These are phyloP conservation scores for Thalassiosira exigua DNA, from an alignment of 352 stramenopile genomes.

Conservation along the genomic window DNA sequence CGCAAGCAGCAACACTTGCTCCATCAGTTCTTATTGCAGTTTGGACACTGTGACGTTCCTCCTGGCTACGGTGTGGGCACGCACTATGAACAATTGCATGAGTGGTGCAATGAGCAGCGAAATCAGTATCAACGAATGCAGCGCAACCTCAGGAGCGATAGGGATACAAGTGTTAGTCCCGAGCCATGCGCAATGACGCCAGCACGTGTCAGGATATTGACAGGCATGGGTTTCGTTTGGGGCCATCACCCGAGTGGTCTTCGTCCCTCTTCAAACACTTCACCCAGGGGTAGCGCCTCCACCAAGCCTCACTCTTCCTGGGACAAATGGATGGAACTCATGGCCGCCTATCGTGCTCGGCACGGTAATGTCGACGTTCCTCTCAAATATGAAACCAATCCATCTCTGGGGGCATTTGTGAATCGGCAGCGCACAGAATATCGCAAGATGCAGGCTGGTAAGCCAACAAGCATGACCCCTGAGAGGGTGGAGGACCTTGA, in stretches of 20 bases:
- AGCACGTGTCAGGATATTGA: constrained; percentile 21
- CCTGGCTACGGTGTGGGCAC: constrained; percentile 48
- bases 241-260: background rate
- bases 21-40: constrained; percentile 41
- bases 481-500: constrained; percentile 57
- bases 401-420: constrained; percentile 56
- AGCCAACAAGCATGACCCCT: constrained; percentile 58
- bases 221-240: constrained; percentile 45
- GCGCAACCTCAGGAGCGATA: constrained; percentile 1
- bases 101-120: constrained; percentile 45
- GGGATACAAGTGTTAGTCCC: constrained; percentile 1
- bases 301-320: constrained; percentile 40
- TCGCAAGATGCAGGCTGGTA: constrained; percentile 49
- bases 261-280: background rate
- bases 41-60: constrained; percentile 58
- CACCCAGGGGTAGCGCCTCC: background rate
- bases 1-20: constrained; percentile 41
- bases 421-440: constrained; percentile 50
- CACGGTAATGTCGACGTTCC: constrained; percentile 55
- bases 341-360: constrained; percentile 37
- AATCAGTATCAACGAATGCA: constrained; percentile 45
- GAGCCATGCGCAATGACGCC: constrained; percentile 48
- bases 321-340: constrained; percentile 45
- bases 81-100: constrained; percentile 43
- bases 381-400: constrained; percentile 52